Evolutionary conservation across 306 rosid species (phyloP), one percentile per base, ranked within the genome.

Genomic region (Glycine latifolia): DNA sequence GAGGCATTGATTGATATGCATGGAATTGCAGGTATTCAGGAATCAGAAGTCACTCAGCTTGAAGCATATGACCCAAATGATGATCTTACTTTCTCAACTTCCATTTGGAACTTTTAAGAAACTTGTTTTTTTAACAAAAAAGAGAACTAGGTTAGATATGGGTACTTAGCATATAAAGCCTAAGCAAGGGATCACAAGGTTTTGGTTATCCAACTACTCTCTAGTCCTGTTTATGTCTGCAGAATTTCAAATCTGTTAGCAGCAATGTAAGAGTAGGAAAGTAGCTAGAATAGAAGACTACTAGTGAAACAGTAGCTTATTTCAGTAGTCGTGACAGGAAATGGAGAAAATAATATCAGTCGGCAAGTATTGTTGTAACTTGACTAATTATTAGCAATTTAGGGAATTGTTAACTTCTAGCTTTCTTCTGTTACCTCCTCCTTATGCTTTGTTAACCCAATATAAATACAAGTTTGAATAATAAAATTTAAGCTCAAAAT

Each of bases 1-100:
- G 99, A 96, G 62, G 83, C 86, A 13, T 70, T 96, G 73, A 91
- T 85, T 16, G 97, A 92, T 81, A 87, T 95, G 92, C 91, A 90
- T 71, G 88, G 86, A 63, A 63, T 88, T 46, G 82, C 81, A 69
- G 88, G 84, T 75, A 53, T 73, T 82, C 90, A 83, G 70, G 97
- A 87, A 85, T 67, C 84, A 73, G 91, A 86, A 79, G 72, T 76
- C 54, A 80, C 71, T 10, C 85, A 84, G 75, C 80, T 89, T 63
- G 91, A 88, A 72, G 79, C 83, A 67, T 87, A 85, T 68, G 91
- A 93, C 70, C 72, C 61, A 44, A 79, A 70, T 76, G 96, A 94
- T 68, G 94, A 92, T 17, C 87, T 86, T 39, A 53, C 81, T 68
- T 92, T 91, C 80, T 85, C 92, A 75, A 47, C 92, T 79, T 91